phyloP scores from a whole-genome alignment of 164 flowering plant species.

The Piper betle region DNA sequence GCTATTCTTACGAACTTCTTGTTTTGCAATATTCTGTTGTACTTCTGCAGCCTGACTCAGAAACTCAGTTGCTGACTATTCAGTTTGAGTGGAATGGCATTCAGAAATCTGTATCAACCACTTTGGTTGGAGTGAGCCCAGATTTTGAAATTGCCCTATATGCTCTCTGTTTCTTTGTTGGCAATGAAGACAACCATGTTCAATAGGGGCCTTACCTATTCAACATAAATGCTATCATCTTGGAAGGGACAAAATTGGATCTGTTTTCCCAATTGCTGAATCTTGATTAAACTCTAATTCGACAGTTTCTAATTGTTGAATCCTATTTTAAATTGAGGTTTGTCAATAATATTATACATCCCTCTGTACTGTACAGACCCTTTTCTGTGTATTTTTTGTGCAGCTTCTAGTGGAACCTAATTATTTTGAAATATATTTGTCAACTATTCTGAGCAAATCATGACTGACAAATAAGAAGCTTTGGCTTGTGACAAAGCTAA shows the following conservation, averaged over 20 bases:
- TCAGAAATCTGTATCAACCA: slow-evolving; percentile 78
- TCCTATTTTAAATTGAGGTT: background rate
- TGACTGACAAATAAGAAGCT: too few relatives aligned
- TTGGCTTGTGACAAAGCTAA: too few relatives aligned
- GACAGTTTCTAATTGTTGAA: too few relatives aligned
- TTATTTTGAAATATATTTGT: too few relatives aligned
- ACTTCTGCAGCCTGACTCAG: slow-evolving; percentile 79
- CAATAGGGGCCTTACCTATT: slow-evolving; percentile 80
- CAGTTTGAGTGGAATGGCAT: slow-evolving; percentile 96
- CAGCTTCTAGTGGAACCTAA: too few relatives aligned
- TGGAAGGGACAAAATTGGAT: slow-evolving; percentile 61
- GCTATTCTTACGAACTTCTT: background rate
- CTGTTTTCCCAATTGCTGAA: slow-evolving; percentile 76
- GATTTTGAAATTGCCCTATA: slow-evolving; percentile 90
- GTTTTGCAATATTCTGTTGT: background rate
- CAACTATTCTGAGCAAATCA: too few relatives aligned
- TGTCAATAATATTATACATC: background rate
- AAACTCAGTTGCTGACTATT: slow-evolving; percentile 76
- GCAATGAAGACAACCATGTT: slow-evolving; percentile 66
- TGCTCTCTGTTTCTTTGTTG: slow-evolving; percentile 67
- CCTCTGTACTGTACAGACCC: too few relatives aligned
- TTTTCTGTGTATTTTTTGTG: too few relatives aligned
- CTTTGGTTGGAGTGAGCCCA: slow-evolving; percentile 86
- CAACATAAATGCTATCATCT: slow-evolving; percentile 69
- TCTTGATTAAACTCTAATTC: background rate